These are phyloP conservation scores for Austroboletus niveus DNA, from an alignment of 1,284 basidiomycete genomes.

Conservation along the genomic window DNA sequence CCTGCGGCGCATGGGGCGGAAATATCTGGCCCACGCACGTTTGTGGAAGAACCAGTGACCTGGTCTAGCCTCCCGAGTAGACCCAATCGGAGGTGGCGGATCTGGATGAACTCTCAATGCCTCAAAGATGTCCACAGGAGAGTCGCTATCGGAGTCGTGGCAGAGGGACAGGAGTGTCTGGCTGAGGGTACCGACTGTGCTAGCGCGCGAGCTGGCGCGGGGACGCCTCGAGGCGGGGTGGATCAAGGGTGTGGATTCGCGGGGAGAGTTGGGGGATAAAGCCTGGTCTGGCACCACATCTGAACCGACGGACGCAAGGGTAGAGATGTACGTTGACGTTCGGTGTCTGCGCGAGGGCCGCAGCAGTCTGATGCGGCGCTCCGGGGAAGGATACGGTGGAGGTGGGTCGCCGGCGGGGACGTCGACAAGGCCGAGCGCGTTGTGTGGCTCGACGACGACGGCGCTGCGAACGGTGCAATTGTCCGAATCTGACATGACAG, in stretches of 20 bases:
- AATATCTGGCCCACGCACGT: conserved; percentile 53
- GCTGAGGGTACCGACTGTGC: conserved; percentile 53
- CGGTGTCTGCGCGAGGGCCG: conserved; percentile 33
- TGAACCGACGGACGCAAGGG: conserved; percentile 37
- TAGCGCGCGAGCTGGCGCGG: conserved; percentile 56
- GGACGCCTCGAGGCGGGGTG: conserved; percentile 31
- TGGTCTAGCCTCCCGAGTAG: conserved; percentile 14
- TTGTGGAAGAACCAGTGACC: conserved; percentile 27
- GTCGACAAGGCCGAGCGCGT: conserved; percentile 17
- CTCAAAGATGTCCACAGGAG: conserved; percentile 40
- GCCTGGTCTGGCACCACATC: conserved; percentile 24
- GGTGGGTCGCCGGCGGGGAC: conserved; percentile 49
- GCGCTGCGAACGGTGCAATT: neutral
- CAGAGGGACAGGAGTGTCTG: conserved; percentile 68
- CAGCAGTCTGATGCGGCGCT: conserved; percentile 41
- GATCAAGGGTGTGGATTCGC: conserved; percentile 46
- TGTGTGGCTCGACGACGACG: conserved; percentile 7
- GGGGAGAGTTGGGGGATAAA: conserved; percentile 13
- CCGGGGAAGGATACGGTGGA: conserved; percentile 62
- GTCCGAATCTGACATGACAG: neutral
- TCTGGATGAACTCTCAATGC: conserved; percentile 22
- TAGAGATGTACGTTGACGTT: conserved; percentile 27
- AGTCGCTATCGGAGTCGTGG: conserved; percentile 42
- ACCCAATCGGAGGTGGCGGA: conserved; percentile 5
- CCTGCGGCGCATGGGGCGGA: conserved; percentile 51